Evolutionary conservation across 148 eudicot genomes (phyloP), one percentile per base, ranked within the genome.

Genomic region (Cornus kousa): DNA sequence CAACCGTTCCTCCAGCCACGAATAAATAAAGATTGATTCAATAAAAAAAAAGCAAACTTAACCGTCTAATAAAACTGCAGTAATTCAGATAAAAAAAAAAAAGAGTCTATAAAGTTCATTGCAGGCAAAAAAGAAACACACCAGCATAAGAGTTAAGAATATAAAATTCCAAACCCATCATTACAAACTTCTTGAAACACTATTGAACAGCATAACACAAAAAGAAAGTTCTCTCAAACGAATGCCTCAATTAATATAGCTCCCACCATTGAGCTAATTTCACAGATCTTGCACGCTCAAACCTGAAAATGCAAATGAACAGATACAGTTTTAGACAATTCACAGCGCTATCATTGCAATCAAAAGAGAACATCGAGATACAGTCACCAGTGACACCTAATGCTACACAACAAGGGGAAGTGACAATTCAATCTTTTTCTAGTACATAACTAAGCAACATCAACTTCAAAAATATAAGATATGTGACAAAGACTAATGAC

Each of bases 221-320:
- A 57, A 19, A 57, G 0, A 31, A 46, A 68, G 2, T 46, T 14
- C 3, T n/a, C 43, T 43, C 60, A 68, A 68, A 68, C 2, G 5
- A 40, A 37, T 53, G 55, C 79, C 10, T 68, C 19, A 37, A n/a
- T 53, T 67, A 39, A 70, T 28, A 43, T 33, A 70, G 13, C 16
- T 16, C 5, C 20, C 28, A 20, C 28, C 43, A 6, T 6, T 6
- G 4, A 43, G 55, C 55, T 19, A 20, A 19, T n/a, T 80, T 80
- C 79, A 80, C 71, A 80, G 79, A 46, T 80, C 83, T 68, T 80
- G 83, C 28, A 80, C 83, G 46, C 72, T 80, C 83, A 80, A 75
- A 75, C 83, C 83, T 80, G 74, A 69, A 75, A 75, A 70, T 16
- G 70, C 20, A 24, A 59, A 73, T 6, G 9, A 33, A 13, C 9